Base-by-base conservation (phyloP, 805 yeast species). In the Candida parachauliodes region DNA sequence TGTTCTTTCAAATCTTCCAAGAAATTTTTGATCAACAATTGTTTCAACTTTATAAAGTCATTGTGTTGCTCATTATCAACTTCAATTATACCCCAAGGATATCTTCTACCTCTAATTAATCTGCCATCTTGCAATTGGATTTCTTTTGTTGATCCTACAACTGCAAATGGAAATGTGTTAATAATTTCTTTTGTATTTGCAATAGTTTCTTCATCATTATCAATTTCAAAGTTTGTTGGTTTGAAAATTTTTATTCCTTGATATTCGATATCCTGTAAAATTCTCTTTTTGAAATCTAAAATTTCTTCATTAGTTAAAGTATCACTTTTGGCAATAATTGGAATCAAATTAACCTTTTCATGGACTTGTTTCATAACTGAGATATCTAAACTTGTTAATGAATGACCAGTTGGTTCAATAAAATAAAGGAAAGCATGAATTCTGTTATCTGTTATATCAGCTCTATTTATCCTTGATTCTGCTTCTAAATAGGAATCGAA, bases 41-140 rank as follows among this genome's bases (percentile, higher is more conserved):
- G 94, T 52, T 97, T 83, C 60, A 91, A 76, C 61, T 80, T 81
- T 48, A 84, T 80, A 60, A 91, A 93, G 65, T 91, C 98, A 60
- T 88, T 84, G 60, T 93, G 97, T 40, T 80, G 79, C 66, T 87
- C 93, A 60, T 93, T 91, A 60, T 88, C 97, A 50, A 93, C 89
- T 65, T 93, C 97, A 52, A 93, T 84, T 16, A 84, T 73, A 49
- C 98, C 98, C 98, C 98, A 93, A 44, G 98, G 97, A 60, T 91
- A 91, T 45, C 77, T 69, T 66, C 98, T 84, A 49, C 96, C 97
- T 62, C 97, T 80, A 31, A 89, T 94, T 30, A 59, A 48, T 59
- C 86, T 76, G 28, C 96, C 96, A 55, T 85, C 93, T 29, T 73
- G 59, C 28, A 72, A 65, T 50, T 80, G 80, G 24, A 84, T 81